Evolutionary conservation across 1,284 basidiomycete genomes (phyloP), one percentile per base, ranked within the genome.

Genomic region (Austroboletus novae-zelandiae): DNA sequence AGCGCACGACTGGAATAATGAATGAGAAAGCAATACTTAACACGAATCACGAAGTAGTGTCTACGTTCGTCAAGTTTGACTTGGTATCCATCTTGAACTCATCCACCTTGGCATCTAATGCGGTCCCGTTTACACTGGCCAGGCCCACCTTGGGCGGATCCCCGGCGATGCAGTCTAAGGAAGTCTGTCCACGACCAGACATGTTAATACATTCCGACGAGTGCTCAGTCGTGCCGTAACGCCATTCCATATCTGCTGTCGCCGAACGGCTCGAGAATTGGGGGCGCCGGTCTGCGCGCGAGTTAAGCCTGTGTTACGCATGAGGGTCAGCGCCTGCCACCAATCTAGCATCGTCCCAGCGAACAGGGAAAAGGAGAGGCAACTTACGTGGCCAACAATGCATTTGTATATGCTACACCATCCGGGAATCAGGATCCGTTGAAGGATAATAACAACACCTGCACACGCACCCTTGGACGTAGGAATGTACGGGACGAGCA

Each of bases 401-500:
- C 43, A 36, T 45, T 36, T 15, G 34, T 37, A 15, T 45, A 45
- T 11, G 34, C 43, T 45, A 13, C 5, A 17, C 9, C 9, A 7
- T 17, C 5, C 41, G 5, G 10, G 18, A 5, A 7, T 17, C 11
- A 27, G 25, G 15, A 9, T 44, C 20, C 2, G 32, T 9, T n/a
- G 17, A 14, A 13, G 7, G 5, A 11, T 9, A 3, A 3, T 11
- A 17, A 13, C 34, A 36, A 14, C 17, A 27, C 3, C 27, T 23
- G 18, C 18, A 7, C 8, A 9, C 30, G 18, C 44, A 46, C 49
- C 44, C 32, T 46, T 50, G 18, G 43, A 41, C 23, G 37, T 44
- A 14, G 32, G 41, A 10, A 51, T 27, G 29, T 51, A 46, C 5
- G 49, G 48, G 23, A 50, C 30, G 7, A 50, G 10, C 10, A 27